Percentiles rank a stretch among this genome's conserved stretches.
These are phyloP conservation scores for Fusarium camptoceras DNA, from an alignment of 2,329 filamentous ascomycete genomes.

Conservation along the genomic window DNA sequence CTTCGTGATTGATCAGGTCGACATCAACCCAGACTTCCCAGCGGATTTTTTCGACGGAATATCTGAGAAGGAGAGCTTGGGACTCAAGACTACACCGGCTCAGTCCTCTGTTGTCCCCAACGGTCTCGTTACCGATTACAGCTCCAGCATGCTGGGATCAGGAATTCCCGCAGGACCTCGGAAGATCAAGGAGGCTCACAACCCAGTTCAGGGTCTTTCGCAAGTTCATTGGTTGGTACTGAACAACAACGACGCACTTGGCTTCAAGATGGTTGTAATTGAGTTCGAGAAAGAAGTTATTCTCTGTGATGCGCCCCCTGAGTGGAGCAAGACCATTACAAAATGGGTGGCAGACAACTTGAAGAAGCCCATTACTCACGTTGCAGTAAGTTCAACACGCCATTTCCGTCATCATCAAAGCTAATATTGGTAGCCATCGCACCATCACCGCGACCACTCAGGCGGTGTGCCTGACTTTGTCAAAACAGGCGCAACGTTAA, in stretches of 20 bases:
- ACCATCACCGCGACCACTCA: slow-evolving; percentile 33
- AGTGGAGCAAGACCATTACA: slow-evolving; percentile 6
- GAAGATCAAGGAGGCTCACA: background rate
- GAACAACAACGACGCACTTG: slow-evolving; percentile 2
- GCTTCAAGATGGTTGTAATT: slow-evolving; percentile 29
- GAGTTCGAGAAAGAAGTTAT: slow-evolving; percentile 32
- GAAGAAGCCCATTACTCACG: slow-evolving; percentile 13
- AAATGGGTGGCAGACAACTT: slow-evolving; percentile 22
- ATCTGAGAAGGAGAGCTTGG: background rate
- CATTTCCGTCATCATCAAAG: fast-evolving
- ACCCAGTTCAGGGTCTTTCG: background rate
- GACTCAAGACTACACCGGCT: background rate
- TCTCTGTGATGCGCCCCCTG: slow-evolving; percentile 26
- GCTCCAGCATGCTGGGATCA: slow-evolving; percentile 25
- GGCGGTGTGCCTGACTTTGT: slow-evolving; percentile 19
- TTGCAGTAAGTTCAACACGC: slow-evolving; percentile 11
- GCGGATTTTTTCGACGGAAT: background rate
- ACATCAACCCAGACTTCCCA: background rate
- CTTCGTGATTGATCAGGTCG: slow-evolving; percentile 17
- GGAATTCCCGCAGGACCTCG: background rate
- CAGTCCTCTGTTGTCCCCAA: background rate
- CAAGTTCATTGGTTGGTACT: slow-evolving; percentile 29
- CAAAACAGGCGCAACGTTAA: slow-evolving; percentile 8
- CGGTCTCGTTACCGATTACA: slow-evolving; percentile 28
- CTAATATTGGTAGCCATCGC: slow-evolving; percentile 6